These are phyloP conservation scores for Berberis vulgaris DNA, from an alignment of 164 flowering plant genomes.

Conservation along the genomic window DNA sequence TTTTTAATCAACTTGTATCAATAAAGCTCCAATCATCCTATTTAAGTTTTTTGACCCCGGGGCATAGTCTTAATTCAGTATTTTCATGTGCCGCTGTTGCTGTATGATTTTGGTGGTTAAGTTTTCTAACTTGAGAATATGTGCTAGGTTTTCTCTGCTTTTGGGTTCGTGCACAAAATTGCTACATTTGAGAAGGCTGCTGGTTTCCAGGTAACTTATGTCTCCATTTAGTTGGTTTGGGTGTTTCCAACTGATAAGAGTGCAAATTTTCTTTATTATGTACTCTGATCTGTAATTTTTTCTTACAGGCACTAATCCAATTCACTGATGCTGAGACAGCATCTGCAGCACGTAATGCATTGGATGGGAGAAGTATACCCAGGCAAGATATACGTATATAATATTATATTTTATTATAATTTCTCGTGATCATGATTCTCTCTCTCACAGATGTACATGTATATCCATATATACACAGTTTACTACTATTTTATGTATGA, in stretches of 20 bases:
- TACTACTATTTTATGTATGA: not conserved
- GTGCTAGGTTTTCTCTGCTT: constrained; percentile 85
- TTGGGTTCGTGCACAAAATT: constrained; percentile 92
- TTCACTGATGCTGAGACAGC: constrained; percentile 73
- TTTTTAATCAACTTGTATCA: too few species aligned
- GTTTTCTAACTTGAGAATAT: not conserved
- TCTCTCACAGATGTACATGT: not conserved
- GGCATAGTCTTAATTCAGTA: too few species aligned
- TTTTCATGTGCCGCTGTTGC: not conserved
- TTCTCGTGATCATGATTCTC: not conserved
- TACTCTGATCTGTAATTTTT: not conserved
- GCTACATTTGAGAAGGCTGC: constrained; percentile 95
- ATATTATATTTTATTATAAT: not conserved
- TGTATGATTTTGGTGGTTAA: not conserved
- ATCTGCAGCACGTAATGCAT: constrained; percentile 62
- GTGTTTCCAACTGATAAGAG: too few species aligned
- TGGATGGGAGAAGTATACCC: constrained; percentile 93
- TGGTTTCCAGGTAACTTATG: constrained; percentile 60
- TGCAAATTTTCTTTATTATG: not conserved
- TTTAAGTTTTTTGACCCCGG: too few species aligned
- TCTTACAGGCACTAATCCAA: constrained; percentile 73
- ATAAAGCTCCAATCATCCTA: too few species aligned
- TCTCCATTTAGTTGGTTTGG: not conserved
- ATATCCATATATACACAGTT: too few species aligned
- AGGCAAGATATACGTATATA: constrained; percentile 26